Evolutionary conservation across 345 rosid species (phyloP).

Genomic region (Ceriops tagal): DNA sequence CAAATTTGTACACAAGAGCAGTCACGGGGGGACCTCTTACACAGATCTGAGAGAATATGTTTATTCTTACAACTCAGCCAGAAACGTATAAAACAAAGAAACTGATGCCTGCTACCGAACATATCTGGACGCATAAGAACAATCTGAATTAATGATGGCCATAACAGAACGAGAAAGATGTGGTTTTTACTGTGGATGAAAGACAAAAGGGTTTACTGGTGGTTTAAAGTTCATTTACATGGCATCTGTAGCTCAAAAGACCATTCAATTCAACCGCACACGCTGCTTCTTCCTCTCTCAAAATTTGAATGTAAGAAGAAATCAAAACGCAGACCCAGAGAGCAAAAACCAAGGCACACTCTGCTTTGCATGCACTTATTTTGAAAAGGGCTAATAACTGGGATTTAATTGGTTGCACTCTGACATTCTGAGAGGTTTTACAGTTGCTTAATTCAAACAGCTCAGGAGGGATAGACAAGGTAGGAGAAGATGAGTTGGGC

Average conservation of each 20-base stretch:
- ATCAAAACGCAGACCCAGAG: neutral
- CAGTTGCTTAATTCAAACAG: slow-evolving; percentile 32
- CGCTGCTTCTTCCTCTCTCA: neutral
- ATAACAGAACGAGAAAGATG: slow-evolving; percentile 23
- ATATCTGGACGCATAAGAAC: slow-evolving; percentile 36
- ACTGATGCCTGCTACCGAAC: slow-evolving; percentile 38
- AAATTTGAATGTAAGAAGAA: neutral
- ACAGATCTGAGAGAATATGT: slow-evolving; percentile 43
- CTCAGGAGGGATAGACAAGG: slow-evolving; percentile 99
- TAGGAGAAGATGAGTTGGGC: slow-evolving; percentile 66
- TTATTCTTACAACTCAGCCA: slow-evolving; percentile 25
- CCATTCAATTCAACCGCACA: neutral
- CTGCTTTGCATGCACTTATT: slow-evolving; percentile 12
- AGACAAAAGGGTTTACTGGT: neutral
- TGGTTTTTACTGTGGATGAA: slow-evolving; percentile 20
- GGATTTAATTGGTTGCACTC: slow-evolving; percentile 1
- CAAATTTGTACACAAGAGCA: slow-evolving; percentile 16
- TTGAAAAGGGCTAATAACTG: neutral
- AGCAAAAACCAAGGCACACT: neutral
- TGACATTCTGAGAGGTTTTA: neutral
- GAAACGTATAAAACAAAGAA: slow-evolving; percentile 50
- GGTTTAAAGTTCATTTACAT: too few species aligned
- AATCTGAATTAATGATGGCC: slow-evolving; percentile 30
- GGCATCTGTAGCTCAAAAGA: neutral
- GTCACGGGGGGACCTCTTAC: slow-evolving; percentile 40